These are phyloP conservation scores for Paramarasmius palmivorus DNA, from an alignment of 1,284 basidiomycete genomes.

Conservation along the genomic window DNA sequence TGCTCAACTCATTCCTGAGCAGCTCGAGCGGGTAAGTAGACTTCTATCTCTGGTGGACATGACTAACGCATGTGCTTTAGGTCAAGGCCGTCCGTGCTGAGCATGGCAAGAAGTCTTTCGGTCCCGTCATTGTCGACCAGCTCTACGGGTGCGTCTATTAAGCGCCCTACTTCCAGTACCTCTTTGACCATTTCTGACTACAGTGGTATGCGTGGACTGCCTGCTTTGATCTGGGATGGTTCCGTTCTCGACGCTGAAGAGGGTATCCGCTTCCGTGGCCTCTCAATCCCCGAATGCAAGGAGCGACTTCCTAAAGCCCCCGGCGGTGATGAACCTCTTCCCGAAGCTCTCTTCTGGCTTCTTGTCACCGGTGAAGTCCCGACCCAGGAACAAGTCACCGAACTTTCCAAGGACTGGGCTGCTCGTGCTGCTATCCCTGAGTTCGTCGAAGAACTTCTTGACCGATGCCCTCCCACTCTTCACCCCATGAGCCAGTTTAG, in stretches of 20 bases:
- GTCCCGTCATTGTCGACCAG: conserved; percentile 89
- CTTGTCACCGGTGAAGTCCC: conserved; percentile 93
- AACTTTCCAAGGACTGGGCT: conserved; percentile 90
- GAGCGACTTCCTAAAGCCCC: conserved; percentile 84
- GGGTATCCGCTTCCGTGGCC: conserved; percentile 95
- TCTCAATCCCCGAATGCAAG: conserved; percentile 91
- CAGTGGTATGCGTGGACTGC: conserved; percentile 92
- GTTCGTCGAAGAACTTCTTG: conserved; percentile 92
- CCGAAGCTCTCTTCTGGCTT: conserved; percentile 95
- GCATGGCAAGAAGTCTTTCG: conserved; percentile 90
- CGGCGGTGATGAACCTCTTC: conserved; percentile 88
- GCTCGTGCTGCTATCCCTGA: conserved; percentile 86
- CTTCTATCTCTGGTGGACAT: background rate
- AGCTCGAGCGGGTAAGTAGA: conserved; percentile 78
- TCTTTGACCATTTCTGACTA: conserved; percentile 14
- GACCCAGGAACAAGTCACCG: conserved; percentile 82
- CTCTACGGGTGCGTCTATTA: conserved; percentile 67
- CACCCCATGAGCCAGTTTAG: conserved; percentile 98
- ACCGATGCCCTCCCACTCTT: conserved; percentile 89
- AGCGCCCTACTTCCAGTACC: conserved; percentile 5
- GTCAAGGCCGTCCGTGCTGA: conserved; percentile 82
- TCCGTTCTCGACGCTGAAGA: conserved; percentile 96
- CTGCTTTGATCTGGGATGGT: conserved; percentile 91
- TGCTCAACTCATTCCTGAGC: conserved; percentile 86
- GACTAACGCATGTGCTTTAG: conserved; percentile 34